A percentile compares a stretch with the other conserved stretches of the same genome.
Conservation (phyloP, 306 rosid genomes). For the Cicer arietinum region DNA sequence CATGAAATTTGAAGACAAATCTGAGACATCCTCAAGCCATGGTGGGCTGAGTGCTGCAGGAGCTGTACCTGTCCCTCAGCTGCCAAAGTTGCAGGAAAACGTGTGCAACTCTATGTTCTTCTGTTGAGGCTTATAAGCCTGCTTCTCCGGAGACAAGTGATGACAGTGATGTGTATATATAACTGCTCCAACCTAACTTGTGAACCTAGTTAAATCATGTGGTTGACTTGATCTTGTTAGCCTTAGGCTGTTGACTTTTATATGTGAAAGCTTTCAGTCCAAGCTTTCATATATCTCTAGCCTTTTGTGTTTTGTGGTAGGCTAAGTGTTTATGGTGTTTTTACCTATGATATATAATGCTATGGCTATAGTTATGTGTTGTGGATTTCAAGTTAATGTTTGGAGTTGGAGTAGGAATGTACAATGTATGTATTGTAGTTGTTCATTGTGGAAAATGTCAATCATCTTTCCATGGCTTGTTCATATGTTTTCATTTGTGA, state of each 20-base stretch:
- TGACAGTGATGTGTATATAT: conserved; percentile 43
- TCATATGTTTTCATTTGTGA: conserved; percentile 24
- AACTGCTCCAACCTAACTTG: not conserved
- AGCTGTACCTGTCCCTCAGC: conserved; percentile 77
- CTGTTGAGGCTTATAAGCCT: conserved; percentile 51
- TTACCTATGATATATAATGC: not conserved
- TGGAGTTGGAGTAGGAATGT: too few relatives aligned
- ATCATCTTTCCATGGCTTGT: too few relatives aligned
- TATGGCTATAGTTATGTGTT: not conserved
- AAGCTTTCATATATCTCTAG: not conserved
- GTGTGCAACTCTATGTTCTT: conserved; percentile 87
- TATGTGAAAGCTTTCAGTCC: not conserved
- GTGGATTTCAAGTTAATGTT: not conserved
- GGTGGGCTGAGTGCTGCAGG: conserved; percentile 72
- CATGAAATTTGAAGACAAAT: conserved; percentile 78
- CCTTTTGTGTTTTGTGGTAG: conserved; percentile 31
- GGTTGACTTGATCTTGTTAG: conserved; percentile 20
- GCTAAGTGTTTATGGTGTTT: not conserved
- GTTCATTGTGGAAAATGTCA: too few relatives aligned
- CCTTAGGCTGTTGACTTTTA: not conserved
- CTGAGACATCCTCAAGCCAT: conserved; percentile 88
- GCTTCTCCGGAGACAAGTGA: not conserved
- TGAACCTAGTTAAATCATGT: not conserved
- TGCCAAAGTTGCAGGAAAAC: conserved; percentile 71
- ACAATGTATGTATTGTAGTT: too few relatives aligned